These are phyloP conservation scores for Trichoderma simmonsii DNA, from an alignment of 2,329 filamentous ascomycete species.

Conservation along the genomic window DNA sequence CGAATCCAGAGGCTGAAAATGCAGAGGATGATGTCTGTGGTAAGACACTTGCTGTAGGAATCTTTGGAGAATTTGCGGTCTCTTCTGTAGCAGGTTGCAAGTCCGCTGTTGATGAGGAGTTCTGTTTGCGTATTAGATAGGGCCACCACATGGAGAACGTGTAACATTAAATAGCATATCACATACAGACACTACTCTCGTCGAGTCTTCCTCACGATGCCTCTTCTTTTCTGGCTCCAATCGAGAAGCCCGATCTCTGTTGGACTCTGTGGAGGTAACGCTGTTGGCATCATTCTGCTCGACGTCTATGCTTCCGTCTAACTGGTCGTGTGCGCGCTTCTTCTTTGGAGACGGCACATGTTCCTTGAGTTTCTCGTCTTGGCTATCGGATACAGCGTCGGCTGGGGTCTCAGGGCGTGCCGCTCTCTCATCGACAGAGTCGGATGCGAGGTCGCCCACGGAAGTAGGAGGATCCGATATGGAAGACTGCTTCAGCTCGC, in stretches of 20 bases:
- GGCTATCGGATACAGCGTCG: slow-evolving; percentile 32
- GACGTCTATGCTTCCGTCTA: slow-evolving; percentile 48
- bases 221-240: slow-evolving; percentile 64
- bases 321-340: slow-evolving; percentile 60
- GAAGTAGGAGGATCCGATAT: slow-evolving; percentile 49
- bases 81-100: slow-evolving; percentile 14
- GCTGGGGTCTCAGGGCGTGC: slow-evolving; percentile 35
- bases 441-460: not conserved
- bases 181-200: slow-evolving; percentile 35
- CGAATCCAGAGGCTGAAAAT: slow-evolving; percentile 67
- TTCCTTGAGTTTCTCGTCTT: slow-evolving; percentile 43
- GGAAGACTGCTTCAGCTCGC: slow-evolving; percentile 62
- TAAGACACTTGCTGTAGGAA: slow-evolving; percentile 27
- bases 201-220: slow-evolving; percentile 50
- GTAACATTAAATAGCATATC: not conserved
- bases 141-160: not conserved
- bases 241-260: slow-evolving; percentile 46
- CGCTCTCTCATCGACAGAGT: slow-evolving; percentile 26
- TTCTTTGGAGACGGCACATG: slow-evolving; percentile 61
- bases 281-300: slow-evolving; percentile 44
- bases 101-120: slow-evolving; percentile 4
- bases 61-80: slow-evolving; percentile 23
- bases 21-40: slow-evolving; percentile 53
- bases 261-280: slow-evolving; percentile 41
- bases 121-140: not conserved